phyloP scores from a whole-genome alignment of 306 rosid species.

The Acacia crassicarpa region DNA sequence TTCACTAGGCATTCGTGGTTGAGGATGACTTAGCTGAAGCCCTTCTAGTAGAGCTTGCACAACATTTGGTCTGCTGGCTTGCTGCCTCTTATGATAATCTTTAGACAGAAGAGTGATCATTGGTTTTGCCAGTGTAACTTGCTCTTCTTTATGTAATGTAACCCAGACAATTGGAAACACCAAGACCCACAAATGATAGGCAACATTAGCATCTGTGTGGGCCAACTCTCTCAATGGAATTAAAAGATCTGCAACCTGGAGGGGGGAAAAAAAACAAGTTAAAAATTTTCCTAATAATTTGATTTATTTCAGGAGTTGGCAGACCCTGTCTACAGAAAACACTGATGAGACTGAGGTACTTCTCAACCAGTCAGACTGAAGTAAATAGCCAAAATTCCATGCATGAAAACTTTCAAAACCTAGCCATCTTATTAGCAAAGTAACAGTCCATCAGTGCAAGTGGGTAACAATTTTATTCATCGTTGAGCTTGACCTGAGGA shows the following conservation, averaged over 20 bases:
- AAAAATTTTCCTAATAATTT: neutral
- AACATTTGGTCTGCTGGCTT: conserved; percentile 90
- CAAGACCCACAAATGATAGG: conserved; percentile 98
- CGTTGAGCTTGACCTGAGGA: neutral
- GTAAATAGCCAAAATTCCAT: neutral
- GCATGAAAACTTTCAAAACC: neutral
- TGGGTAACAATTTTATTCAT: neutral
- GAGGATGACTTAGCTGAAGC: conserved; percentile 98
- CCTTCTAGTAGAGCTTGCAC: conserved; percentile 99
- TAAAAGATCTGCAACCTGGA: conserved; percentile 92
- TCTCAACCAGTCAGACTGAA: conserved; percentile 6
- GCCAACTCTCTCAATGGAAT: conserved; percentile 95
- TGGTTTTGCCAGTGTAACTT: conserved; percentile 90
- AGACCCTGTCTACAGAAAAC: conserved; percentile 23
- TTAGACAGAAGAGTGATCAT: conserved; percentile 92
- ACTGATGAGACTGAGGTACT: conserved; percentile 17
- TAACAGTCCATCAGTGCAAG: neutral
- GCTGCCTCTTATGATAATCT: conserved; percentile 96
- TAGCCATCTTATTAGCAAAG: neutral
- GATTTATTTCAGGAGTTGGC: neutral
- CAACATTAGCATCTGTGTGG: conserved; percentile 95
- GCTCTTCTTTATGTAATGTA: conserved; percentile 93
- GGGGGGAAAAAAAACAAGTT: conserved; percentile 14
- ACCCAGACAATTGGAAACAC: conserved; percentile 99
- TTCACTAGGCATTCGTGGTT: conserved; percentile 99